A percentile compares a stretch with the other conserved stretches of the same genome.
Conservation (phyloP, 805 yeast species). For the Candida peoriensis region DNA sequence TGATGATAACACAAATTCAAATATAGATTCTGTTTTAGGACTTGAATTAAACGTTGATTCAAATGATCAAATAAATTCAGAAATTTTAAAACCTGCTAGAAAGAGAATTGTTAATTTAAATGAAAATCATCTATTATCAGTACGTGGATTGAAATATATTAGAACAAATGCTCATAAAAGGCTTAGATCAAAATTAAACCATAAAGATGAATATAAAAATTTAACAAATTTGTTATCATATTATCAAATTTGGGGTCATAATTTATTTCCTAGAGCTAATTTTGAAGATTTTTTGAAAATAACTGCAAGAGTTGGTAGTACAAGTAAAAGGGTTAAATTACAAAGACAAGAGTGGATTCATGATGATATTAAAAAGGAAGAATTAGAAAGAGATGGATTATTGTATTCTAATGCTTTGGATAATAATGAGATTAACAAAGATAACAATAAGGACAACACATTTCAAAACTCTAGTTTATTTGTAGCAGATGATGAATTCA, state of each 20-base stretch:
- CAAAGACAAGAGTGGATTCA: slow-evolving; percentile 35
- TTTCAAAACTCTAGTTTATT: slow-evolving; percentile 1
- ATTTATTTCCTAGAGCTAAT: slow-evolving; percentile 72
- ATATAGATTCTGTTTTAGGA: slow-evolving; percentile 12
- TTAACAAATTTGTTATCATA: slow-evolving; percentile 43
- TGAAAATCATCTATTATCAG: slow-evolving; percentile 42
- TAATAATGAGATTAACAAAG: background rate
- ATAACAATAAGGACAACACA: slow-evolving; percentile 1
- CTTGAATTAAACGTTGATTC: slow-evolving; percentile 2
- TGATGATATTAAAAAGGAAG: slow-evolving; percentile 29
- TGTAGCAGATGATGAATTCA: slow-evolving; percentile 2
- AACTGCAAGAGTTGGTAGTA: slow-evolving; percentile 43
- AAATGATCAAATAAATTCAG: background rate
- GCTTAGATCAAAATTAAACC: slow-evolving; percentile 19
- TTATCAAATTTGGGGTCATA: slow-evolving; percentile 75
- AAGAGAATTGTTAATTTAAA: slow-evolving; percentile 34
- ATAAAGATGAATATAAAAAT: slow-evolving; percentile 44
- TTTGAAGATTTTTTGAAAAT: slow-evolving; percentile 63
- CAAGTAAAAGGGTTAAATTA: slow-evolving; percentile 34
- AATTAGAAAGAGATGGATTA: slow-evolving; percentile 4
- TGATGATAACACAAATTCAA: background rate
- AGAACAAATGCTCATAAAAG: slow-evolving; percentile 28
- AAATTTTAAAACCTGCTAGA: slow-evolving; percentile 2
- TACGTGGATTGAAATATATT: slow-evolving; percentile 54
- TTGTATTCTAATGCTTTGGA: slow-evolving; percentile 2